These are phyloP conservation scores for Trifolium dubium DNA, from an alignment of 306 rosid species.

Conservation along the genomic window DNA sequence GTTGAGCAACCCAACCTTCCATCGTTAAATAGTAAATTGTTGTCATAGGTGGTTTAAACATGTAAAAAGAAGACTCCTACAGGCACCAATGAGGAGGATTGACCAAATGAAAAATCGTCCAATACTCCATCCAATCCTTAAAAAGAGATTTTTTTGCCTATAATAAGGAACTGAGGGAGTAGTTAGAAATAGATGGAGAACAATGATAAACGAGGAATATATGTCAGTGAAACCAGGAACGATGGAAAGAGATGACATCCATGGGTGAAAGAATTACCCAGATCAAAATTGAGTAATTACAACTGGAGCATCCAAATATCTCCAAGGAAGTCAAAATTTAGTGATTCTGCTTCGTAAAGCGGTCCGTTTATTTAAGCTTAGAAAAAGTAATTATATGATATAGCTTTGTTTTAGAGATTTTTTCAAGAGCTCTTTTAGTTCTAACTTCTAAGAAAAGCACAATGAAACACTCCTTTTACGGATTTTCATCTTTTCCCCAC, in stretches of 20 bases:
- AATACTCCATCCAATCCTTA: too few species aligned
- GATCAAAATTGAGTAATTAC: slow-evolving; percentile 7
- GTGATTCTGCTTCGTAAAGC: neutral
- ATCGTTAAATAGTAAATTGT: too few species aligned
- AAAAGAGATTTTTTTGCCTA: too few species aligned
- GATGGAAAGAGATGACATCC: slow-evolving; percentile 7
- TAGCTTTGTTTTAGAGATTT: neutral
- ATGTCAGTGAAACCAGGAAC: slow-evolving; percentile 2
- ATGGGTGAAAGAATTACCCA: too few species aligned
- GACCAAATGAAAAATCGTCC: neutral
- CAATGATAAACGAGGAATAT: too few species aligned
- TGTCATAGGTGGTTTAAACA: neutral
- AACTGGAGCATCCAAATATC: slow-evolving; percentile 25
- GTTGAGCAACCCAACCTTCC: too few species aligned
- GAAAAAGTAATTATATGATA: neutral
- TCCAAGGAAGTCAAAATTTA: neutral
- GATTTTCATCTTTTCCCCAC: neutral
- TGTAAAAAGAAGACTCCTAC: neutral
- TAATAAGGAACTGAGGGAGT: too few species aligned
- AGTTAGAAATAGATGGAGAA: neutral
- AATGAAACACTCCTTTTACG: neutral
- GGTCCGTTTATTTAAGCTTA: neutral
- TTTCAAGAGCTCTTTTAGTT: slow-evolving; percentile 3
- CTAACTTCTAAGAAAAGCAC: neutral
- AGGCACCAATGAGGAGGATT: neutral